These are phyloP conservation scores for Achaetomium macrosporum DNA, from an alignment of 2,329 filamentous ascomycete species.

Conservation along the genomic window DNA sequence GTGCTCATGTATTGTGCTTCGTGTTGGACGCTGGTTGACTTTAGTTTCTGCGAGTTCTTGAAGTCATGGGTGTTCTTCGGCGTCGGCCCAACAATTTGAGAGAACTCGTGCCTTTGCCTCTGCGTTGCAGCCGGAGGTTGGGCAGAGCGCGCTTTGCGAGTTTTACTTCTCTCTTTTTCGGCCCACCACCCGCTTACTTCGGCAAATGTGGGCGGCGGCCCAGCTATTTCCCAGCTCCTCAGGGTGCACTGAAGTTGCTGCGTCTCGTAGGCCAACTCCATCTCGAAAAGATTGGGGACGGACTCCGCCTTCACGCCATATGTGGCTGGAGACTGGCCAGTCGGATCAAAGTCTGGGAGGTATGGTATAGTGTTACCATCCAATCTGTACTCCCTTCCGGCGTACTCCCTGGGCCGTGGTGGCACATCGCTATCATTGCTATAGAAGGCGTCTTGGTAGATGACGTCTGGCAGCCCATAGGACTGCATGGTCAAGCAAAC, in stretches of 20 bases:
- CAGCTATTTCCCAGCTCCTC: constrained; percentile 70
- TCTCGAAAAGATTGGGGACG: constrained; percentile 44
- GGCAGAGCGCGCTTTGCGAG: constrained; percentile 13
- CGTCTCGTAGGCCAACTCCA: constrained; percentile 45
- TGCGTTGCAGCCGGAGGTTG: constrained; percentile 14
- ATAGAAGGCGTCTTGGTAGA: constrained; percentile 85
- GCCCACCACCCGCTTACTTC: constrained; percentile 68
- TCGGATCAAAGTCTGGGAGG: constrained; percentile 70
- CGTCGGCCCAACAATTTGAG: constrained; percentile 85
- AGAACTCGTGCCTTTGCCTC: constrained; percentile 42
- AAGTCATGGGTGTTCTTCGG: constrained; percentile 76
- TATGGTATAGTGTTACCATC: constrained; percentile 70
- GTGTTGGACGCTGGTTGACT: constrained; percentile 70
- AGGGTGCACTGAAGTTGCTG: constrained; percentile 55
- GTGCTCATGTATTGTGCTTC: constrained; percentile 93
- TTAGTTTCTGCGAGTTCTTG: constrained; percentile 74
- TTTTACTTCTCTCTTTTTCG: constrained; percentile 30
- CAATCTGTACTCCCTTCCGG: constrained; percentile 76
- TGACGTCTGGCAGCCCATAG: constrained; percentile 56
- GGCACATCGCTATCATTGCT: constrained; percentile 80
- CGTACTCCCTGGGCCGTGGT: constrained; percentile 71
- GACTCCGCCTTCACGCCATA: constrained; percentile 46
- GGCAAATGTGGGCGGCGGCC: constrained; percentile 60
- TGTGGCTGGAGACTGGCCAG: constrained; percentile 49
- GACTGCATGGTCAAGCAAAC: constrained; percentile 52